These are phyloP conservation scores for Musa itinerans DNA, from an alignment of 176 grass and related monocot species.

Conservation along the genomic window DNA sequence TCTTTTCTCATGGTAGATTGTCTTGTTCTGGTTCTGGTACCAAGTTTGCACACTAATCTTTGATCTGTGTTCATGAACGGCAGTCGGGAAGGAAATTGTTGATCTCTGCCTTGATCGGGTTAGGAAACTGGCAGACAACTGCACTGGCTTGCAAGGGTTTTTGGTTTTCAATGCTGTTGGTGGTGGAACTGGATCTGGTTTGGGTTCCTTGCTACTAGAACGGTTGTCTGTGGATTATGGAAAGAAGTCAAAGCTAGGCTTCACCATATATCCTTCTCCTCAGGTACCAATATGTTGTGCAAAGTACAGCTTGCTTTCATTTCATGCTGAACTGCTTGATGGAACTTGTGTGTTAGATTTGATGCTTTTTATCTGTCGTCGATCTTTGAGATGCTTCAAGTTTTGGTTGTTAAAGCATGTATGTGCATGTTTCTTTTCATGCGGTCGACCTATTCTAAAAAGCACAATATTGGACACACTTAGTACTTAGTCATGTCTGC, in stretches of 20 bases:
- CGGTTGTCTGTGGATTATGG: conserved; percentile 92
- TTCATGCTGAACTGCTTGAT: not conserved
- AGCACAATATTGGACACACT: no score
- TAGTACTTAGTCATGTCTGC: not conserved
- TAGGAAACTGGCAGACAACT: conserved; percentile 89
- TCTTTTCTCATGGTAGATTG: not conserved
- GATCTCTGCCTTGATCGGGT: conserved; percentile 88
- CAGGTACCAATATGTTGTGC: conserved; percentile 30
- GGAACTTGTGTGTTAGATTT: no score
- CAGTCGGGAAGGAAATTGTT: conserved; percentile 92
- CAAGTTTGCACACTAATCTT: not conserved
- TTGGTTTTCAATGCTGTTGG: conserved; percentile 90
- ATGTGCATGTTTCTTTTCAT: no score
- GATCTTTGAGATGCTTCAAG: no score
- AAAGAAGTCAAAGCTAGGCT: conserved; percentile 94
- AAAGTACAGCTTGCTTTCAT: not conserved
- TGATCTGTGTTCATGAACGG: conserved; percentile 18
- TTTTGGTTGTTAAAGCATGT: no score
- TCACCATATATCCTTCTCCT: conserved; percentile 95
- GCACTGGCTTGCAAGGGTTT: conserved; percentile 95
- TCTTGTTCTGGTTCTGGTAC: not conserved
- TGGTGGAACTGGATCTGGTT: conserved; percentile 84
- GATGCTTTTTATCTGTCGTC: no score
- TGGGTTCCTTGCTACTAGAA: conserved; percentile 77
- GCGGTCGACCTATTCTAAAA: no score